Evolutionary conservation across 1,139 yeast genomes (phyloP).

Genomic region (Hansenula anomala): DNA sequence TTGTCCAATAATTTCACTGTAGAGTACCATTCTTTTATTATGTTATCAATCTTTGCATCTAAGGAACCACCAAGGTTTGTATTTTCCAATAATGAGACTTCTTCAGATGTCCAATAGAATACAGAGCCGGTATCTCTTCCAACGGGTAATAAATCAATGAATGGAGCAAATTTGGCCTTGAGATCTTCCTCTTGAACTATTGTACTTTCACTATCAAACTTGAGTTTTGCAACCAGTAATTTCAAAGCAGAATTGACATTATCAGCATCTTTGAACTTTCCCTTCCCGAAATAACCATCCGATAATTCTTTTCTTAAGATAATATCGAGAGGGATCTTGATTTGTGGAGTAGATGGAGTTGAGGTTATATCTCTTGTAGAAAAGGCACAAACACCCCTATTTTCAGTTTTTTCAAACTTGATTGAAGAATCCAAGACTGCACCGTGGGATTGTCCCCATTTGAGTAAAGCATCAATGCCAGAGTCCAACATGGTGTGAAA

Average conservation of each 20-base stretch:
- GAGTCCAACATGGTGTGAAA: not conserved
- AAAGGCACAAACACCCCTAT: slow-evolving; percentile 38
- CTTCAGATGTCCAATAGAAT: slow-evolving; percentile 52
- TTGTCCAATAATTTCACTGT: slow-evolving; percentile 9
- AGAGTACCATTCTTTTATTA: slow-evolving; percentile 26
- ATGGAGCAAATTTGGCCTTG: slow-evolving; percentile 32
- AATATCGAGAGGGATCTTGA: slow-evolving; percentile 35
- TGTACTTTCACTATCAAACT: slow-evolving; percentile 23
- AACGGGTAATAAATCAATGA: slow-evolving; percentile 54
- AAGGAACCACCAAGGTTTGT: slow-evolving; percentile 49
- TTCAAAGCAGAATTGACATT: slow-evolving; percentile 40
- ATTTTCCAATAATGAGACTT: slow-evolving; percentile 49
- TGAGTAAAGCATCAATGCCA: not conserved
- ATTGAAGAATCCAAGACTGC: not conserved
- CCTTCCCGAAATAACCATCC: slow-evolving; percentile 29
- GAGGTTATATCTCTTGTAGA: slow-evolving; percentile 15
- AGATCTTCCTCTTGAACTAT: slow-evolving; percentile 20
- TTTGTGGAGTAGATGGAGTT: slow-evolving; percentile 17
- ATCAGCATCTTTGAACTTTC: slow-evolving; percentile 23
- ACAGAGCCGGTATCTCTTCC: slow-evolving; percentile 47
- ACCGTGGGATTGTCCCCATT: not conserved
- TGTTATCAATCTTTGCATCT: slow-evolving; percentile 25
- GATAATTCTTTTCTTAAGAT: slow-evolving; percentile 41
- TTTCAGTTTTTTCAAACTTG: slow-evolving; percentile 6
- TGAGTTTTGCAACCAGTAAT: slow-evolving; percentile 40